Conservation (phyloP, 805 yeast genomes). For the Nakazawaea ishiwadae region DNA sequence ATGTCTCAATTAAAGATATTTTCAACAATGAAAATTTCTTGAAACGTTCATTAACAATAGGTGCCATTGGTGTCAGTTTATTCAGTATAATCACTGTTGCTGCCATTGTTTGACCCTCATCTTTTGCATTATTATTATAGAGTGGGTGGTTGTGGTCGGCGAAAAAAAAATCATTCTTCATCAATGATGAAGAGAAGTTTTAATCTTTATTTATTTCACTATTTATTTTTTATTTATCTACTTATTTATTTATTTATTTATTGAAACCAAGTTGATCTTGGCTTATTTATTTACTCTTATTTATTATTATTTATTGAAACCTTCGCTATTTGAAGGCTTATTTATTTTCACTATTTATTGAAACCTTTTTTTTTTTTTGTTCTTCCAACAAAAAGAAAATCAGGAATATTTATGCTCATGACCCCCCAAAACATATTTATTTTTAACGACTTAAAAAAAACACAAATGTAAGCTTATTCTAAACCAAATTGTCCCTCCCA, state of each 20-base stretch:
- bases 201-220: background rate
- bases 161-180: constrained; percentile 1
- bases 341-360: constrained; percentile 11
- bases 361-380: no score
- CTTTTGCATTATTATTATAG: background rate
- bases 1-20: background rate
- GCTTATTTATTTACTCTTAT: constrained; percentile 8
- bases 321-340: constrained; percentile 3
- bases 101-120: background rate
- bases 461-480: constrained; percentile 15
- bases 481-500: constrained; percentile 48
- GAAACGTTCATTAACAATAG: background rate
- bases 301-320: constrained; percentile 9
- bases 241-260: constrained; percentile 9
- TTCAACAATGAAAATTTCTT: background rate
- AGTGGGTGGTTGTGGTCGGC: constrained; percentile 14
- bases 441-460: no score
- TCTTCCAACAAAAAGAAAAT: background rate
- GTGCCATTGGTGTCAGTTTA: background rate
- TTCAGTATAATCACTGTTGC: background rate
- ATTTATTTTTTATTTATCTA: background rate
- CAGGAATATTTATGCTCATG: constrained; percentile 13
- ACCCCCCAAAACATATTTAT: background rate
- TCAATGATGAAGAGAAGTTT: background rate
- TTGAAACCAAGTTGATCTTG: constrained; percentile 3